A percentile compares a stretch with the other conserved stretches of the same genome.
phyloP scores from a whole-genome alignment of 2,329 filamentous ascomycete genomes.

The Leptodontidium sp. region DNA sequence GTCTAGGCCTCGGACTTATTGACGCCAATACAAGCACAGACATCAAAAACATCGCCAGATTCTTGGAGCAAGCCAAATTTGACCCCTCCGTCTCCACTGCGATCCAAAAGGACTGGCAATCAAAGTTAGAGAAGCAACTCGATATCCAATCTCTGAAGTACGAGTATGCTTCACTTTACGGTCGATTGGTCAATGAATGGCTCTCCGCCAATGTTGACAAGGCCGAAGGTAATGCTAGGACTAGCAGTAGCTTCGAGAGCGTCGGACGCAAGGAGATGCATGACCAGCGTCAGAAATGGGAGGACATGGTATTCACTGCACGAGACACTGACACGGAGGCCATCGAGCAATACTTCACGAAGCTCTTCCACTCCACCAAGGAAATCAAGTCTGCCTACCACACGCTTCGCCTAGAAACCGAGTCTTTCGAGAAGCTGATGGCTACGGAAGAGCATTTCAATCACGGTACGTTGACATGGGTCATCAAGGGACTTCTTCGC shows the following conservation, averaged over 20 bases:
- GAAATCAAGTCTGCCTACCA: constrained; percentile 52
- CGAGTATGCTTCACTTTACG: constrained; percentile 63
- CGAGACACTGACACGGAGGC: constrained; percentile 53
- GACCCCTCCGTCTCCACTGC: constrained; percentile 59
- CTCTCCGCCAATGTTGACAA: constrained; percentile 50
- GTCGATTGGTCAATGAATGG: constrained; percentile 62
- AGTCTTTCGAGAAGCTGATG: constrained; percentile 45
- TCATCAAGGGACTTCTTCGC: constrained; percentile 57
- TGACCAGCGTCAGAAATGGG: constrained; percentile 61
- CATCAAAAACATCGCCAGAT: constrained; percentile 54
- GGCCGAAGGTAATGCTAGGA: constrained; percentile 40
- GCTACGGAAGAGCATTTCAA: constrained; percentile 49
- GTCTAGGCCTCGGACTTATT: neutral
- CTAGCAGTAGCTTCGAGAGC: constrained; percentile 50
- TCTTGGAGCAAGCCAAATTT: constrained; percentile 58
- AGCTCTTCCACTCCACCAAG: constrained; percentile 56
- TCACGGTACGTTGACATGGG: constrained; percentile 50
- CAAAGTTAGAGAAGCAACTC: constrained; percentile 55
- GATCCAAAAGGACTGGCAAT: constrained; percentile 56
- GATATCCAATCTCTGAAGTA: constrained; percentile 58
- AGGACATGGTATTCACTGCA: constrained; percentile 59
- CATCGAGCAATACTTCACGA: constrained; percentile 58
- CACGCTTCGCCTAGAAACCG: constrained; percentile 50
- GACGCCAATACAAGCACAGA: constrained; percentile 37
- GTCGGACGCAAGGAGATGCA: constrained; percentile 63